phyloP scores from a whole-genome alignment of 2,329 filamentous ascomycete genomes.

The Talaromyces sp. region DNA sequence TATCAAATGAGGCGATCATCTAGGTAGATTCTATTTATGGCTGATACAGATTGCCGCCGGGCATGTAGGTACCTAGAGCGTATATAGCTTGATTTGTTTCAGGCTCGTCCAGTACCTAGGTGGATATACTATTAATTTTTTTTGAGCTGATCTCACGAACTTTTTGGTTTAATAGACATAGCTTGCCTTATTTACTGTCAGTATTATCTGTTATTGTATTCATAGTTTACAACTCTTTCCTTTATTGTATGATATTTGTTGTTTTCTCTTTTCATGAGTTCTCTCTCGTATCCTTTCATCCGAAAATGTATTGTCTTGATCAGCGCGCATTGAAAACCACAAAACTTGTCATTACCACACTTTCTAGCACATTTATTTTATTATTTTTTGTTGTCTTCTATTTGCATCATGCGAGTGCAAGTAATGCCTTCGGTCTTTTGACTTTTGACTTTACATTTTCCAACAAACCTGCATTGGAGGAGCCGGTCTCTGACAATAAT shows the following conservation, averaged over 20 bases:
- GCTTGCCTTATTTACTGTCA: not conserved
- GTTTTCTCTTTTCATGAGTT: not conserved
- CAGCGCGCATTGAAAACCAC: not conserved
- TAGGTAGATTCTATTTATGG: not conserved
- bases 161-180: not conserved
- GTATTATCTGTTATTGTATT: not conserved
- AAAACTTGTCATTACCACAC: not conserved
- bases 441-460: constrained; percentile 3
- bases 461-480: not conserved
- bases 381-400: constrained; percentile 10
- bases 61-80: not conserved
- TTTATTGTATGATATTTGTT: not conserved
- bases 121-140: not conserved
- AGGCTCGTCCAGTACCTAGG: not conserved
- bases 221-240: not conserved
- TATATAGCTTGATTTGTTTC: not conserved
- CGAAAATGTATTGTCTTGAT: constrained; percentile 7
- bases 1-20: not conserved
- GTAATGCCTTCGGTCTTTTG: not conserved
- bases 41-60: not conserved
- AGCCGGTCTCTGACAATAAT: not conserved
- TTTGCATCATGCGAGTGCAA: not conserved
- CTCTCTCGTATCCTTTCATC: not conserved
- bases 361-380: constrained; percentile 1
- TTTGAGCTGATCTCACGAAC: not conserved